A percentile compares a stretch with the other conserved stretches of the same genome.
phyloP scores from a whole-genome alignment of 352 stramenopile species.

The Globisporangium acanthophoron region DNA sequence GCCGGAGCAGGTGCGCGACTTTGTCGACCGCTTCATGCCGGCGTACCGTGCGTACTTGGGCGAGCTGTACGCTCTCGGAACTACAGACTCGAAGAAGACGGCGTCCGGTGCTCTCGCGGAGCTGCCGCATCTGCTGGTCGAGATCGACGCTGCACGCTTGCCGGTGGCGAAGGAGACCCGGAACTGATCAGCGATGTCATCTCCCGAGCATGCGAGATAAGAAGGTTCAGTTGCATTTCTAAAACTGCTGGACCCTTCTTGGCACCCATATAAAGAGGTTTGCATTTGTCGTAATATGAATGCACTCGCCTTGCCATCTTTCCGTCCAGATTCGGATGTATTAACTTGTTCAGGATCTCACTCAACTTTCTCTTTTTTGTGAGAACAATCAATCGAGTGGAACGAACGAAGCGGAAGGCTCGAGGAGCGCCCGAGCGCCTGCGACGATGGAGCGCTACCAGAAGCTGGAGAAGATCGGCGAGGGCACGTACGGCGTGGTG shows the following conservation, averaged over 20 bases:
- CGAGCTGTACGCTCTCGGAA: slow-evolving; percentile 38
- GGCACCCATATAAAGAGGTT: neutral
- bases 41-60: slow-evolving; percentile 69
- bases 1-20: slow-evolving; percentile 63
- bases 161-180: slow-evolving; percentile 8
- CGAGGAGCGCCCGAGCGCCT: slow-evolving; percentile 20
- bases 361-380: neutral
- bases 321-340: neutral
- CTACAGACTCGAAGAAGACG: neutral
- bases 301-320: neutral
- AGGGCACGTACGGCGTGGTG: slow-evolving; percentile 99
- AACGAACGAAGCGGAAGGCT: neutral
- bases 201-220: neutral
- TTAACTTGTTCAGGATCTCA: neutral
- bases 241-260: neutral
- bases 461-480: slow-evolving; percentile 96
- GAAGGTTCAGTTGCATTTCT: neutral
- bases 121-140: slow-evolving; percentile 51
- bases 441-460: slow-evolving; percentile 88
- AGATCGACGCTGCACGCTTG: slow-evolving; percentile 41
- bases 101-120: slow-evolving; percentile 13
- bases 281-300: neutral
- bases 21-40: slow-evolving; percentile 87
- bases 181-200: too few relatives aligned
- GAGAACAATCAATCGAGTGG: neutral